Evolutionary conservation across 2,329 filamentous ascomycete genomes (phyloP).

Genomic region (Ilyonectria destructans): DNA sequence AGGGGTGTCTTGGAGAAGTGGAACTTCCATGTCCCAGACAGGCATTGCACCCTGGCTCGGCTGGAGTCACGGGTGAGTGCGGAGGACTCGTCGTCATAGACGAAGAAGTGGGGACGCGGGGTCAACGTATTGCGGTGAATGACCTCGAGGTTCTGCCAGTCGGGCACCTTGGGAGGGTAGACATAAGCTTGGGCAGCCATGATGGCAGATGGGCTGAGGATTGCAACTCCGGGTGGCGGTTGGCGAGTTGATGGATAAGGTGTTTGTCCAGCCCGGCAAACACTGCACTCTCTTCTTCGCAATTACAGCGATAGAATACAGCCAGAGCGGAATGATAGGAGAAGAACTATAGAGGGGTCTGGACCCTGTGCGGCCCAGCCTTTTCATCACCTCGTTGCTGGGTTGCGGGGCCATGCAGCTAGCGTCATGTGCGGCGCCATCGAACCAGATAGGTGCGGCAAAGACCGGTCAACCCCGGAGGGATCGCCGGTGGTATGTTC

Average conservation of each 20-base stretch:
- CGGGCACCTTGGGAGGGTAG: constrained; percentile 57
- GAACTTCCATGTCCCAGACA: constrained; percentile 66
- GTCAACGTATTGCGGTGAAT: constrained; percentile 74
- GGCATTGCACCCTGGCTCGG: constrained; percentile 58
- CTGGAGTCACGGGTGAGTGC: constrained; percentile 62
- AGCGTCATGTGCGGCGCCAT: neutral
- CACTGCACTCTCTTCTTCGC: neutral
- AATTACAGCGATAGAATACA: neutral
- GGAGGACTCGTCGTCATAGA: constrained; percentile 65
- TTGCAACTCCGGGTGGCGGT: neutral
- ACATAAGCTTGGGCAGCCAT: constrained; percentile 15
- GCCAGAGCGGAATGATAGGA: neutral
- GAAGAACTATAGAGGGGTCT: neutral
- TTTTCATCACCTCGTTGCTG: constrained; percentile 4
- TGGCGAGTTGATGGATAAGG: neutral
- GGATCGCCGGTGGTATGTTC: neutral
- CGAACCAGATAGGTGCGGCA: constrained; percentile 4
- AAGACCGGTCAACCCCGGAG: neutral
- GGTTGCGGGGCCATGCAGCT: neutral
- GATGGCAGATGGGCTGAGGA: constrained; percentile 2
- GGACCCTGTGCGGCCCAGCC: constrained; percentile 1
- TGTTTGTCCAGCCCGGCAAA: neutral
- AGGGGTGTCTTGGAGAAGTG: constrained; percentile 63
- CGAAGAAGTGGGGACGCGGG: constrained; percentile 71
- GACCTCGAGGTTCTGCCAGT: constrained; percentile 75